Conservation (phyloP, 331 rosid genomes). For the Prunus yedoensis region DNA sequence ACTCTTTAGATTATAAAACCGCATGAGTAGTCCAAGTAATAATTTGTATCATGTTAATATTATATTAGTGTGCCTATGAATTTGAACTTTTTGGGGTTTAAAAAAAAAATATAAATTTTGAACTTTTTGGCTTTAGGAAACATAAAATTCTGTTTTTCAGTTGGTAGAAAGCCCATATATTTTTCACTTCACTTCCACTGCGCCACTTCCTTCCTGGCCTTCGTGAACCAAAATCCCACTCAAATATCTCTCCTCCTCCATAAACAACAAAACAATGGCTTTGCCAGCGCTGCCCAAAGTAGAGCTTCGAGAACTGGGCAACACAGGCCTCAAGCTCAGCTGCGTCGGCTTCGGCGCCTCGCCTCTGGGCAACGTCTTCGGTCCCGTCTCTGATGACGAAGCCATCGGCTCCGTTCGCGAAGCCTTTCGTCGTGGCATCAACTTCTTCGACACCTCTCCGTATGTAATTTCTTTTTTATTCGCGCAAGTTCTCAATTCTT, state of each 20-base stretch:
- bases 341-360: constrained; percentile 87
- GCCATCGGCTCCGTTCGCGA: constrained; percentile 72
- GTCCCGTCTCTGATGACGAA: constrained; percentile 61
- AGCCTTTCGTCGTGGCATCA: constrained; percentile 82
- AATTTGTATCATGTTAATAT: no score
- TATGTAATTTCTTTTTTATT: constrained; percentile 22
- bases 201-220: constrained; percentile 4
- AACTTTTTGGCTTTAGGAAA: no score
- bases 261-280: constrained; percentile 28
- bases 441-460: constrained; percentile 97
- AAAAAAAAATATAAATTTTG: no score
- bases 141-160: no score
- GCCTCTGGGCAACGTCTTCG: constrained; percentile 90
- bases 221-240: background rate
- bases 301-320: constrained; percentile 70
- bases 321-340: constrained; percentile 83
- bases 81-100: no score
- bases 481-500: background rate
- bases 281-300: constrained; percentile 28
- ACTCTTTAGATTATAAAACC: no score
- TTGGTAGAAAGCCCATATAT: no score
- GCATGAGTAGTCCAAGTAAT: no score
- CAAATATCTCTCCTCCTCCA: background rate
- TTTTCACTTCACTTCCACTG: background rate
- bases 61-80: no score